Evolutionary conservation across 2,329 filamentous ascomycete species (phyloP).

Genomic region (Drechslera avenae): DNA sequence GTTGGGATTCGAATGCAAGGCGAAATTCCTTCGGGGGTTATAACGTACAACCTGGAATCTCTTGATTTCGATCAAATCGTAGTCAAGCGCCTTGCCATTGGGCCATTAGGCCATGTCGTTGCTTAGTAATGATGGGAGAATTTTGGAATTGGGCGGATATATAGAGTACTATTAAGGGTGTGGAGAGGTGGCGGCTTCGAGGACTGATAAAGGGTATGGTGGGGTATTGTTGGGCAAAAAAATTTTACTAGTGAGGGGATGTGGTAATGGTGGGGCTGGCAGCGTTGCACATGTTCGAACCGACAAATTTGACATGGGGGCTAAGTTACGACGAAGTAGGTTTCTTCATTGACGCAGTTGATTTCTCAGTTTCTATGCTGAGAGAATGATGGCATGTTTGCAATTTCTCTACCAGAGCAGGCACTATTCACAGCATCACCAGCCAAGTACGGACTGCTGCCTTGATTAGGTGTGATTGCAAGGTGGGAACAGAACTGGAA

Average conservation of each 20-base stretch:
- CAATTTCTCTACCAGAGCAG: too few species aligned
- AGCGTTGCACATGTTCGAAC: too few species aligned
- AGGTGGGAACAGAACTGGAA: too few species aligned
- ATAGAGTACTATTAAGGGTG: background rate
- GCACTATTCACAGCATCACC: too few species aligned
- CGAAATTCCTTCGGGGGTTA: background rate
- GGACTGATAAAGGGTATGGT: background rate
- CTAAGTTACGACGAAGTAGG: too few species aligned
- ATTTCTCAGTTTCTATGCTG: too few species aligned
- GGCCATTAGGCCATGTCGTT: slow-evolving; percentile 48
- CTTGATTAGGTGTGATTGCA: too few species aligned
- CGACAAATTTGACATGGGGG: too few species aligned
- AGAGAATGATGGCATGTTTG: too few species aligned
- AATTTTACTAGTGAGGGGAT: background rate
- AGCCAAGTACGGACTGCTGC: too few species aligned
- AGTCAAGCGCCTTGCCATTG: slow-evolving; percentile 64
- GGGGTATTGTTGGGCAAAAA: background rate
- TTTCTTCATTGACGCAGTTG: too few species aligned
- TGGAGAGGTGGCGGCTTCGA: background rate
- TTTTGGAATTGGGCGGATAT: rapidly evolving
- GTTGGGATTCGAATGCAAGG: background rate
- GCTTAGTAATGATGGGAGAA: slow-evolving; percentile 13
- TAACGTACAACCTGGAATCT: slow-evolving; percentile 35
- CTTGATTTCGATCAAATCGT: slow-evolving; percentile 48
- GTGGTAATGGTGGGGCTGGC: slow-evolving; percentile 1